Conservation (phyloP, 306 rosid genomes). For the Styphnolobium japonicum region DNA sequence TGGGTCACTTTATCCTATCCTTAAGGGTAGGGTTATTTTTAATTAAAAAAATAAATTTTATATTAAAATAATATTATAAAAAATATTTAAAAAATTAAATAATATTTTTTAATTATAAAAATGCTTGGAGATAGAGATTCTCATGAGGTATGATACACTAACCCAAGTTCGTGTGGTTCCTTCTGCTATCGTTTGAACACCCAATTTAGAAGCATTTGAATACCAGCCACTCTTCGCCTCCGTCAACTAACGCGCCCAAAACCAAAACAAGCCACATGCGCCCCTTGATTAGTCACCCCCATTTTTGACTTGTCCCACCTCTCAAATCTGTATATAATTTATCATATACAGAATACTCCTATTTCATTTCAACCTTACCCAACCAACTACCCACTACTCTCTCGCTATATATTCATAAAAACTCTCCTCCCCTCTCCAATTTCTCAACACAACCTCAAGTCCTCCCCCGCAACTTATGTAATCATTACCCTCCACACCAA, state of each 20-base stretch:
- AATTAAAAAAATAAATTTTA: too few species aligned
- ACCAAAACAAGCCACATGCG: conserved; percentile 35
- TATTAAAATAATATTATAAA: too few species aligned
- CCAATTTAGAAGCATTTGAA: background rate
- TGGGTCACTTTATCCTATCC: too few species aligned
- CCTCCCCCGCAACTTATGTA: background rate
- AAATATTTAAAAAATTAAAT: too few species aligned
- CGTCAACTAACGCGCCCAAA: conserved; percentile 32
- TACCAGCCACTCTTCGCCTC: background rate
- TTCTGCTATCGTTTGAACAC: background rate
- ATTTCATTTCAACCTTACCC: background rate
- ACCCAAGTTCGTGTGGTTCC: too few species aligned
- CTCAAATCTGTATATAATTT: too few species aligned
- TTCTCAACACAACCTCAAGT: background rate
- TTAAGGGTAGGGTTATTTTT: too few species aligned
- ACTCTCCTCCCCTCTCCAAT: background rate
- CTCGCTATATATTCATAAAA: background rate
- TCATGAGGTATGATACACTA: too few species aligned
- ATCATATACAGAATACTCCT: too few species aligned
- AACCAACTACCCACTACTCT: background rate
- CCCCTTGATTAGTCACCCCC: conserved; percentile 28
- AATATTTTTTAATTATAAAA: too few species aligned
- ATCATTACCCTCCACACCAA: background rate
- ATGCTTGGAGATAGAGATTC: too few species aligned
- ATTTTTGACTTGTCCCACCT: conserved; percentile 31